These are phyloP conservation scores for Cephalotrichum gorgonifer DNA, from an alignment of 2,329 filamentous ascomycete species.

Conservation along the genomic window DNA sequence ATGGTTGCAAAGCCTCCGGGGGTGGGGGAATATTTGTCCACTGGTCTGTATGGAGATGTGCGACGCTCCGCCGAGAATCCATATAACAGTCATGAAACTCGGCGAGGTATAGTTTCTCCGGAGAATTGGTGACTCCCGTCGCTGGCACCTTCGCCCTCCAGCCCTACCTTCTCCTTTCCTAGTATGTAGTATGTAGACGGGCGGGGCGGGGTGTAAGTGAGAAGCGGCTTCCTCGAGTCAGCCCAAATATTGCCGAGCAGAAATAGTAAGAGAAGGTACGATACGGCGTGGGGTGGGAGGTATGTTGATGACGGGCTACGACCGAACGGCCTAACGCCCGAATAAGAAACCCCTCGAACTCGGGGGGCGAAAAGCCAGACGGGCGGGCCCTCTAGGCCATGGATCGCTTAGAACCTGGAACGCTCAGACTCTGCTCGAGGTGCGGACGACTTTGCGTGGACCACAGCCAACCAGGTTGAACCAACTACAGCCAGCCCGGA, in stretches of 20 bases:
- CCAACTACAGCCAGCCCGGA: neutral
- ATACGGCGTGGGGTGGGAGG: neutral
- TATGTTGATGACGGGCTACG: no score
- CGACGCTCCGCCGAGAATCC: no score
- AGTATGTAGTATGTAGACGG: no score
- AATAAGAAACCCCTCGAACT: no score
- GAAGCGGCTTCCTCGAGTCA: neutral
- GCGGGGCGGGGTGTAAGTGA: neutral
- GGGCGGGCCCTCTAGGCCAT: no score
- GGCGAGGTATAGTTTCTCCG: no score
- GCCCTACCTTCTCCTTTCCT: neutral
- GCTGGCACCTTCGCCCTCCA: neutral
- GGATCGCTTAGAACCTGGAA: neutral
- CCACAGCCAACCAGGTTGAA: neutral
- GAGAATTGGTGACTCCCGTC: neutral
- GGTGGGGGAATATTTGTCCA: slow-evolving; percentile 1
- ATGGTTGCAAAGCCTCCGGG: neutral
- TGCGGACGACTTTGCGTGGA: neutral
- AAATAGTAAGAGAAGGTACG: neutral
- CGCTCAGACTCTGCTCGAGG: neutral
- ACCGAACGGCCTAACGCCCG: no score
- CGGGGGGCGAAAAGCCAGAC: no score
- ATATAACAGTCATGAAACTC: no score
- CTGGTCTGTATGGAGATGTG: no score
- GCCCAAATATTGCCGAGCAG: neutral